A percentile compares a stretch with the other conserved stretches of the same genome.
phyloP scores from a whole-genome alignment of 805 yeast genomes.

The Yarrowia divulgata region DNA sequence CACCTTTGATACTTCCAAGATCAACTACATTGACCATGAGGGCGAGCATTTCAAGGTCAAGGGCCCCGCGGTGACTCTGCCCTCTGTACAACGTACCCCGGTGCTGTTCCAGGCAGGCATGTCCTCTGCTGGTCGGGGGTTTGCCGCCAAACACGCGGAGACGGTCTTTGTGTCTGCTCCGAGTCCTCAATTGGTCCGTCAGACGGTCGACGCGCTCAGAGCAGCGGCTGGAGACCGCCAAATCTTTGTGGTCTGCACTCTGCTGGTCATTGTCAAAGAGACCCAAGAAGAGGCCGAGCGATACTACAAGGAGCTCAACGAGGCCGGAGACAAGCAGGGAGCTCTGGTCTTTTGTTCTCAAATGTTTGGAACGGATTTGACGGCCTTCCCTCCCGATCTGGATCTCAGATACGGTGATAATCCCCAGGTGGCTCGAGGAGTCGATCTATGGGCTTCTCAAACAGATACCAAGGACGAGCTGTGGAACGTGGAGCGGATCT shows the following conservation, averaged over 20 bases:
- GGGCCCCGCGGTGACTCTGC: conserved; percentile 55
- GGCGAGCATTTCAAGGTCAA: conserved; percentile 55
- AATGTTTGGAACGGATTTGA: conserved; percentile 18
- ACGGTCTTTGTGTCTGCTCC: conserved; percentile 53
- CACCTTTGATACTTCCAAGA: conserved; percentile 50
- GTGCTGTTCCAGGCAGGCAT: conserved; percentile 57
- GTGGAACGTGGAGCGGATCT: conserved; percentile 11
- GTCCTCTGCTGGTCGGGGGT: conserved; percentile 53
- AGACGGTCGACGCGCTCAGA: conserved; percentile 50
- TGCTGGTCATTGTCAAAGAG: conserved; percentile 18
- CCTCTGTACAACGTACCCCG: conserved; percentile 57
- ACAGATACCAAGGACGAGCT: conserved; percentile 44
- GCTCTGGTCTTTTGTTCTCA: conserved; percentile 16
- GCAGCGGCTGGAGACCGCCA: conserved; percentile 48
- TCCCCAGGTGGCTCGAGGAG: conserved; percentile 1
- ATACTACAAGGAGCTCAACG: conserved; percentile 28
- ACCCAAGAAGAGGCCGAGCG: conserved; percentile 15
- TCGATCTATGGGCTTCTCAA: conserved; percentile 25
- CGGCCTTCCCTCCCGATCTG: background rate
- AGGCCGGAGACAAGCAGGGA: conserved; percentile 10
- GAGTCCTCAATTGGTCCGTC: conserved; percentile 49
- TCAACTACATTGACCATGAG: conserved; percentile 54
- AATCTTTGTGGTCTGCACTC: conserved; percentile 14
- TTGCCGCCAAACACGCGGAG: conserved; percentile 57
- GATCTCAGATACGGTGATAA: conserved; percentile 19